Percentiles rank a stretch among this genome's conserved stretches.
Evolutionary conservation across 2,329 filamentous ascomycete genomes (phyloP).

Genomic region (Venturia aucupariae): DNA sequence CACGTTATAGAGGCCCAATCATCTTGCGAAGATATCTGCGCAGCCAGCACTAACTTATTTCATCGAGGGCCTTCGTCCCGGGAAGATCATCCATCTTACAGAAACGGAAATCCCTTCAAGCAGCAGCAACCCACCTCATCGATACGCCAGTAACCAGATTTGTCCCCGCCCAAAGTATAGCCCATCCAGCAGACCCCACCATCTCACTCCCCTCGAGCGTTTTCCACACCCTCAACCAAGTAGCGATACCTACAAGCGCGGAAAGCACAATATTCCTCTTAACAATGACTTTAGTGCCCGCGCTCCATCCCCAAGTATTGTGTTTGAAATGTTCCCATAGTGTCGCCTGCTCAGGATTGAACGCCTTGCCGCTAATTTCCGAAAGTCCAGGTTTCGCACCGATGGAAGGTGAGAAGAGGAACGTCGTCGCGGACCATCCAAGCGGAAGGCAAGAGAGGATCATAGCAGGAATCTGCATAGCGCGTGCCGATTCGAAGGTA

Average conservation of each 20-base stretch:
- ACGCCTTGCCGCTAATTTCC: slow-evolving; percentile 40
- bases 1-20: too few relatives aligned
- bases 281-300: slow-evolving; percentile 53
- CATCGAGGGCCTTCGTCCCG: neutral
- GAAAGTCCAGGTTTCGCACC: slow-evolving; percentile 42
- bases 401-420: slow-evolving; percentile 66
- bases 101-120: neutral
- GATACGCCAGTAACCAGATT: slow-evolving; percentile 50
- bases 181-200: slow-evolving; percentile 62
- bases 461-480: slow-evolving; percentile 41
- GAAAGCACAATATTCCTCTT: slow-evolving; percentile 44
- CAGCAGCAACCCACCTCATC: slow-evolving; percentile 40
- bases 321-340: slow-evolving; percentile 61
- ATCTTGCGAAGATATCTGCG: neutral
- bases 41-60: too few relatives aligned
- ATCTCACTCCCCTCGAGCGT: slow-evolving; percentile 63
- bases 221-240: slow-evolving; percentile 54
- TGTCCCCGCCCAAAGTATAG: slow-evolving; percentile 63
- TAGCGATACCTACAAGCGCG: slow-evolving; percentile 39
- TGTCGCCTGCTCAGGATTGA: slow-evolving; percentile 56
- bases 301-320: slow-evolving; percentile 57
- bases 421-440: slow-evolving; percentile 62
- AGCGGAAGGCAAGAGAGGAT: slow-evolving; percentile 53
- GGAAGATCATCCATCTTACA: neutral
- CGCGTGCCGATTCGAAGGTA: slow-evolving; percentile 58